These are phyloP conservation scores for Phaeoacremonium minimum DNA, from an alignment of 2,329 filamentous ascomycete species.

Conservation along the genomic window DNA sequence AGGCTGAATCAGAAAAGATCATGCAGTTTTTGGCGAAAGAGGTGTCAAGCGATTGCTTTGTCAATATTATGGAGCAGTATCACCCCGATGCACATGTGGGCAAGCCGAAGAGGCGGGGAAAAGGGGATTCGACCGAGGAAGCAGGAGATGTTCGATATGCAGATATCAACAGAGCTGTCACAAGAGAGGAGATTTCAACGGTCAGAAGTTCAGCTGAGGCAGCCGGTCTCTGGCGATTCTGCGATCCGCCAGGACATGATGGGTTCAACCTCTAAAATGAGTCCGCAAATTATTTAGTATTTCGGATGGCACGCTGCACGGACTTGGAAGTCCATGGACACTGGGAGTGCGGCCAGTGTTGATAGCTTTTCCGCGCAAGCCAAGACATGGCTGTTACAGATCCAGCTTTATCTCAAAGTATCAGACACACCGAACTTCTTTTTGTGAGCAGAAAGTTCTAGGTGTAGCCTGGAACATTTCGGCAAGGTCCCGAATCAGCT, in stretches of 20 bases:
- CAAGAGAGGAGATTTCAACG: constrained; percentile 57
- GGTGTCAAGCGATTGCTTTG: constrained; percentile 70
- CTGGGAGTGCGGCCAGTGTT: too few species aligned
- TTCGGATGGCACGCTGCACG: too few species aligned
- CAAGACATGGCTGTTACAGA: too few species aligned
- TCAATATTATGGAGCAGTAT: constrained; percentile 90
- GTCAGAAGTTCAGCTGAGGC: constrained; percentile 65
- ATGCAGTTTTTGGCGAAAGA: constrained; percentile 72
- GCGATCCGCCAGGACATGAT: constrained; percentile 54
- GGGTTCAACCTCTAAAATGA: constrained; percentile 47
- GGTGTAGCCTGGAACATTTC: too few species aligned
- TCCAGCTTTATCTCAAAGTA: too few species aligned
- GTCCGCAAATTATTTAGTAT: too few species aligned
- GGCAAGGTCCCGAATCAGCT: too few species aligned
- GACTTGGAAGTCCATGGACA: too few species aligned
- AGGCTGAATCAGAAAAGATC: constrained; percentile 68
- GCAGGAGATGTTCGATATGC: constrained; percentile 57
- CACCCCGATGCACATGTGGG: constrained; percentile 77
- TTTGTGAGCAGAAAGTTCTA: too few species aligned
- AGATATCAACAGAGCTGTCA: constrained; percentile 74
- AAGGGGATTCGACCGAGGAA: constrained; percentile 17
- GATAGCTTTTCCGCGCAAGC: too few species aligned
- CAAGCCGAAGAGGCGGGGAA: constrained; percentile 48
- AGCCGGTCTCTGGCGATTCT: constrained; percentile 75
- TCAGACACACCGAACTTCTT: too few species aligned